Base-by-base conservation (phyloP, 805 yeast genomes). In the Candida fluviatilis region DNA sequence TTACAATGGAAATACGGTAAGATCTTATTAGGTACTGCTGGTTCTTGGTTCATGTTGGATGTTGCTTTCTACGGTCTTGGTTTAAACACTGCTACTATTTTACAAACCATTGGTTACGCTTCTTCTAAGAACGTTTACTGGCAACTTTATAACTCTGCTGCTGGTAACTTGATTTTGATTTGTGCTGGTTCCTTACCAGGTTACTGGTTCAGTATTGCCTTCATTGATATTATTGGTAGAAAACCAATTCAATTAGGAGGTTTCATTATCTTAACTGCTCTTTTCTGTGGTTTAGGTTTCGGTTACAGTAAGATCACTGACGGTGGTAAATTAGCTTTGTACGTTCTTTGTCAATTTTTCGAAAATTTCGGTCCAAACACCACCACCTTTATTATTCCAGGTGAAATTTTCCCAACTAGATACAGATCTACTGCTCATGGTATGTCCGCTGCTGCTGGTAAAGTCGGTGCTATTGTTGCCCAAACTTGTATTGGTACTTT, bases 181-280 rank as follows among this genome's bases (percentile, higher is more conserved):
- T 86, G 95, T 76, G 97, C 97, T 40, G 96, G 97, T 73, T 76
- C 93, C 33, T 78, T 88, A 64, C 96, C 96, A 53, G 96, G 96
- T 58, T 88, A 88, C 69, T 88, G 96, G 96, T 69, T 74, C 44
- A 60, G 91, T 23, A 87, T 82, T 51, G 88, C 88, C 37, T 81
- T 91, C 34, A 60, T 88, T 43, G 96, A 88, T 65, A 72, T 67
- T 27, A 52, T 88, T 50, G 96, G 96, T 54, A 81, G 96, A 75
- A 86, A 83, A 65, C 80, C 89, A 47, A 69, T 88, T 47, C 96
- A 89, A 71, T 42, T 86, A 16, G 69, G 67, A 55, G 95, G 95
- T 53, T 88, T 88, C 71, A 42, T 74, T 48, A 55, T 85, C 37
- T 74, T 87, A 58, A 85, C 95, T 31, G 60, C 69, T 38, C 62